Evolutionary conservation across 2,329 filamentous ascomycete genomes (phyloP).

Genomic region (Phaeosphaeria sp.): DNA sequence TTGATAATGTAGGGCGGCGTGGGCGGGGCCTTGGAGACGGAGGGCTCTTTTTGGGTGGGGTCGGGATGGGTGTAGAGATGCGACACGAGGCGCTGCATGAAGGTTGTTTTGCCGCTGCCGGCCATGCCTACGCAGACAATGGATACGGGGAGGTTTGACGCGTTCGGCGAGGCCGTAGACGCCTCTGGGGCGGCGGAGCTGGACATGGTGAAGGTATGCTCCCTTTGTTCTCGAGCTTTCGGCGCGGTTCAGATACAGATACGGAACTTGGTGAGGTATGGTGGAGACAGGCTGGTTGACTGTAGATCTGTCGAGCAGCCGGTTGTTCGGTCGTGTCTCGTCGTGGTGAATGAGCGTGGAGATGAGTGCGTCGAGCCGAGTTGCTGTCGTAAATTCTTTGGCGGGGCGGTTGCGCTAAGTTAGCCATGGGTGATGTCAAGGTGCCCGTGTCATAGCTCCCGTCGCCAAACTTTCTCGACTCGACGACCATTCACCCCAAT

Average conservation of each 20-base stretch:
- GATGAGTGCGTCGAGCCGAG: slow-evolving; percentile 1
- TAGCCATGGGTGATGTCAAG: slow-evolving; percentile 23
- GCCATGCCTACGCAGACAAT: slow-evolving; percentile 98
- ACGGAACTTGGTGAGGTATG: too few species aligned
- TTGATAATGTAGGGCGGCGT: slow-evolving; percentile 93
- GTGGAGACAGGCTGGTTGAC: too few species aligned
- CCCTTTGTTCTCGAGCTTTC: not conserved
- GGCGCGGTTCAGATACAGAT: too few species aligned
- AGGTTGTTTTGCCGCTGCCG: slow-evolving; percentile 98
- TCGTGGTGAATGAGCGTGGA: not conserved
- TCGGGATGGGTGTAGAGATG: slow-evolving; percentile 82
- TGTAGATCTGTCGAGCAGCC: too few species aligned
- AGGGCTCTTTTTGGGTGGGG: slow-evolving; percentile 34
- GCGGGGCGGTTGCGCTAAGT: slow-evolving; percentile 31
- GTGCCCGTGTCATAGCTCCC: slow-evolving; percentile 29
- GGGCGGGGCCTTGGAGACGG: slow-evolving; percentile 35
- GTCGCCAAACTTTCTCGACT: slow-evolving; percentile 12
- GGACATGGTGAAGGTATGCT: slow-evolving; percentile 48
- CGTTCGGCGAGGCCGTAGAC: slow-evolving; percentile 14
- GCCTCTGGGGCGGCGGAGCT: slow-evolving; percentile 30
- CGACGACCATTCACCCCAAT: slow-evolving; percentile 11
- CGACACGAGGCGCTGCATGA: slow-evolving; percentile 98
- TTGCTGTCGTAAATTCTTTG: slow-evolving; percentile 39
- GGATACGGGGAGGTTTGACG: slow-evolving; percentile 63
- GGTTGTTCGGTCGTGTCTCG: not conserved